Evolutionary conservation across 2,329 filamentous ascomycete species (phyloP).

Genomic region (Septoria linicola): DNA sequence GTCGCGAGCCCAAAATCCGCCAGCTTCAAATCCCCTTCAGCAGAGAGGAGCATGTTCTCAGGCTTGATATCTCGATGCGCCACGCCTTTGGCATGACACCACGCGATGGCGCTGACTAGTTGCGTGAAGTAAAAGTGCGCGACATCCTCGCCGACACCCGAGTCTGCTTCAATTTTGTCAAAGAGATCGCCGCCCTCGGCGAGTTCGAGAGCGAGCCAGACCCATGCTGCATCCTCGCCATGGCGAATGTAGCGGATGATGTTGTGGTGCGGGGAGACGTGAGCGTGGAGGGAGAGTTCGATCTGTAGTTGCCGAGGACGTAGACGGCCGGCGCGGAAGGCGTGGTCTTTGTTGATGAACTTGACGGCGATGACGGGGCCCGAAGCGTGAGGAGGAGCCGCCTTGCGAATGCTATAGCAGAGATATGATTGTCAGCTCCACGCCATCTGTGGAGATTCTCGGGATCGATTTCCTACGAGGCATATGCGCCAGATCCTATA

Average conservation of each 20-base stretch:
- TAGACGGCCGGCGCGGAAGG: conserved; percentile 82
- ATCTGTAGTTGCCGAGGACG: conserved; percentile 85
- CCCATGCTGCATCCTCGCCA: conserved; percentile 82
- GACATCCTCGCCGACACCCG: conserved; percentile 89
- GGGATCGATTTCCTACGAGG: conserved; percentile 64
- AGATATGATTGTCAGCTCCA: not conserved
- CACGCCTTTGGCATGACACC: conserved; percentile 94
- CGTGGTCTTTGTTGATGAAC: conserved; percentile 97
- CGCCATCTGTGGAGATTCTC: not conserved
- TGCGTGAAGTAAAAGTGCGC: conserved; percentile 96
- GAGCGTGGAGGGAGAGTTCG: conserved; percentile 86
- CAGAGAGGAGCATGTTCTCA: conserved; percentile 89
- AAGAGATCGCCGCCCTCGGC: conserved; percentile 95
- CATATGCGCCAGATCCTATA: conserved; percentile 94
- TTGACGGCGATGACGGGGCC: conserved; percentile 92
- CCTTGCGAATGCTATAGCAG: conserved; percentile 89
- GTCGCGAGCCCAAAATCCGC: conserved; percentile 96
- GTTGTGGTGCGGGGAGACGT: conserved; percentile 79
- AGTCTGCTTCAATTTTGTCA: conserved; percentile 98
- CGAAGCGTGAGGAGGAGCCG: conserved; percentile 67
- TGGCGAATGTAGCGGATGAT: conserved; percentile 90
- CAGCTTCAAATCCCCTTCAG: conserved; percentile 82
- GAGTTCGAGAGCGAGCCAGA: conserved; percentile 98
- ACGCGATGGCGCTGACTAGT: conserved; percentile 83
- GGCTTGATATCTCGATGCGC: conserved; percentile 76